These are phyloP conservation scores for Komagataella phaffii DNA, from an alignment of 805 yeast genomes.

Conservation along the genomic window DNA sequence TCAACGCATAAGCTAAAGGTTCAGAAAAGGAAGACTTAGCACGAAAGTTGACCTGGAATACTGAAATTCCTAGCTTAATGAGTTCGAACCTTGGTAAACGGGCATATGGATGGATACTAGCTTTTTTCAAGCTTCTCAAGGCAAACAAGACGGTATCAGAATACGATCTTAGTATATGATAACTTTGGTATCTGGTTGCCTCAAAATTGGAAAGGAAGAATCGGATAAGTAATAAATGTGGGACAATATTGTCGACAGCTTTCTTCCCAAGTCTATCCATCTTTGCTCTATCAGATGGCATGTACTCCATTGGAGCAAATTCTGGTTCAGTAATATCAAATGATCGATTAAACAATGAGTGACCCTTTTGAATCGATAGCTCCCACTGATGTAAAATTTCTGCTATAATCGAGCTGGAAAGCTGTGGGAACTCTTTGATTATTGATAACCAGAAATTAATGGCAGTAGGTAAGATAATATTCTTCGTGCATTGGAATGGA, in stretches of 20 bases:
- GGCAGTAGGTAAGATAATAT: slow-evolving; percentile 46
- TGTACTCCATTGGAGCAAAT: slow-evolving; percentile 69
- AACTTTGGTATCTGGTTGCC: slow-evolving; percentile 62
- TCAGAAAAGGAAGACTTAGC: slow-evolving; percentile 23
- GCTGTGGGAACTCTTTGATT: slow-evolving; percentile 48
- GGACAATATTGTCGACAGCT: slow-evolving; percentile 36
- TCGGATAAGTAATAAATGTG: slow-evolving; percentile 57
- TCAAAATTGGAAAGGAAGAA: slow-evolving; percentile 69
- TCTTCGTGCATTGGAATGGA: slow-evolving; percentile 59
- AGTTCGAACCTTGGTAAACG: slow-evolving; percentile 65
- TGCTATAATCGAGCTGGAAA: slow-evolving; percentile 47
- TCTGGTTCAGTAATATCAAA: slow-evolving; percentile 49
- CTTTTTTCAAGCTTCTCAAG: slow-evolving; percentile 33
- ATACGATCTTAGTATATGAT: slow-evolving; percentile 54
- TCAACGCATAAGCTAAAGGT: slow-evolving; percentile 28
- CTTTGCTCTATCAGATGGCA: slow-evolving; percentile 62
- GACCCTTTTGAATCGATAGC: slow-evolving; percentile 37
- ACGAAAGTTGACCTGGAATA: slow-evolving; percentile 41
- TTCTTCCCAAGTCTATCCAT: slow-evolving; percentile 36
- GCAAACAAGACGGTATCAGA: slow-evolving; percentile 48
- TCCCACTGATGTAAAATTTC: slow-evolving; percentile 66
- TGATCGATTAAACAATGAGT: slow-evolving; percentile 51
- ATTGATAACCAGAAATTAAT: slow-evolving; percentile 73
- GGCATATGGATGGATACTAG: slow-evolving; percentile 76
- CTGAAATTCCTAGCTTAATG: slow-evolving; percentile 51